Conservation (phyloP, 179 eudicot species). For the Beta corolliflora region DNA sequence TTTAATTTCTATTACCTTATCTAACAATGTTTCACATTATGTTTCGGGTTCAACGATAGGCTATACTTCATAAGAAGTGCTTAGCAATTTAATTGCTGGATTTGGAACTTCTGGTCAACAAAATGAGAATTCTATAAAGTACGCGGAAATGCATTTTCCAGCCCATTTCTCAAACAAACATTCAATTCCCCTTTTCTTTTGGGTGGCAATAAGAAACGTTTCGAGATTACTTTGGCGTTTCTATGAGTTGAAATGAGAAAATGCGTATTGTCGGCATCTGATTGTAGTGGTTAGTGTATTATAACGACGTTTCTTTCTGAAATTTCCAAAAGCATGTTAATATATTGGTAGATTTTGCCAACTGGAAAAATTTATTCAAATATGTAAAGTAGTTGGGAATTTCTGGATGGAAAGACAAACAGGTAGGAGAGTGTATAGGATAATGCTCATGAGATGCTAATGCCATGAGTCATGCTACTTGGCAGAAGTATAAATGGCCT, state of each 20-base stretch:
- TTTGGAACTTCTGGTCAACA: too few relatives aligned
- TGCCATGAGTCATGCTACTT: not conserved
- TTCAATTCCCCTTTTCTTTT: not conserved
- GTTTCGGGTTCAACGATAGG: too few relatives aligned
- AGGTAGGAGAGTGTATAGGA: not conserved
- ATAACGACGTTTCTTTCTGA: too few relatives aligned
- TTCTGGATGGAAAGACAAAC: not conserved
- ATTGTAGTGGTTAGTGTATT: not conserved
- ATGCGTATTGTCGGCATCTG: slow-evolving; percentile 8
- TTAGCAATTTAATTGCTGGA: too few relatives aligned
- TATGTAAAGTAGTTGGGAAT: not conserved
- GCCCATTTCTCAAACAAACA: not conserved
- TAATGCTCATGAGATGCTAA: not conserved
- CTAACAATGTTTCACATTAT: too few relatives aligned
- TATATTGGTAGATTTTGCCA: slow-evolving; percentile 3
- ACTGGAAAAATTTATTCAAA: not conserved
- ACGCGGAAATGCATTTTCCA: not conserved
- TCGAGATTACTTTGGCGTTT: not conserved
- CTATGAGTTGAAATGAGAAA: not conserved
- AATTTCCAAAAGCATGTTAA: not conserved
- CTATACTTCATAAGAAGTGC: too few relatives aligned
- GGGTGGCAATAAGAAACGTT: not conserved
- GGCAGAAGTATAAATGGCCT: not conserved
- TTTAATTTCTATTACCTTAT: too few relatives aligned
- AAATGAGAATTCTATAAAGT: not conserved